Percentiles rank a stretch among this genome's conserved stretches.
phyloP scores from a whole-genome alignment of 1,139 yeast genomes.

The Yamadazyma jaroonii region DNA sequence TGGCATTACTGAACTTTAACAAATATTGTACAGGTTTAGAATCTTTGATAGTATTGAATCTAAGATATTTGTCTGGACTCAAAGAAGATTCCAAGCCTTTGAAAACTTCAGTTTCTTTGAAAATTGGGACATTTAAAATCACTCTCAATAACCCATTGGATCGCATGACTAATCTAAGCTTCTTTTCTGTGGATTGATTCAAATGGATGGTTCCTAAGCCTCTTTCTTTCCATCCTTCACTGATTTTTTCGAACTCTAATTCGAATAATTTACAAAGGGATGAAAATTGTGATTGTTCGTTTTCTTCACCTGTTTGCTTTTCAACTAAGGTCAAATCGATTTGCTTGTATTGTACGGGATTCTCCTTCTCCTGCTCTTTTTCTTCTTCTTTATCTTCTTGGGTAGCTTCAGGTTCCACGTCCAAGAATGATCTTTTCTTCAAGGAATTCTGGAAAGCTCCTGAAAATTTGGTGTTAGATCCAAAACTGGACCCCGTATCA shows the following conservation, averaged over 20 bases:
- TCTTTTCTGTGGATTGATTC: slow-evolving; percentile 46
- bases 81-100: slow-evolving; percentile 87
- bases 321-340: slow-evolving; percentile 53
- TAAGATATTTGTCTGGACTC: slow-evolving; percentile 71
- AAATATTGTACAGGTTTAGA: slow-evolving; percentile 81
- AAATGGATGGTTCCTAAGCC: slow-evolving; percentile 88
- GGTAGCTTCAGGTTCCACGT: slow-evolving; percentile 16
- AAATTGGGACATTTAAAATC: slow-evolving; percentile 71
- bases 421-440: slow-evolving; percentile 55
- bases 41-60: slow-evolving; percentile 53
- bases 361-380: slow-evolving; percentile 8
- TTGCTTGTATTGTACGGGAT: slow-evolving; percentile 38
- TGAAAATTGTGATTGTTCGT: slow-evolving; percentile 66
- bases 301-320: slow-evolving; percentile 83
- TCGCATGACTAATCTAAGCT: slow-evolving; percentile 77
- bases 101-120: slow-evolving; percentile 52
- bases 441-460: slow-evolving; percentile 54
- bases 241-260: slow-evolving; percentile 58
- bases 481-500: slow-evolving; percentile 40
- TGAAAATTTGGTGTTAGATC: slow-evolving; percentile 57
- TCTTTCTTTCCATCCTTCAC: slow-evolving; percentile 92
- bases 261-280: slow-evolving; percentile 80
- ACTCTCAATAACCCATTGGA: slow-evolving; percentile 84
- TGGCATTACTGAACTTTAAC: slow-evolving; percentile 63
- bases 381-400: slow-evolving; percentile 7